Evolutionary conservation across 169 alveolate genomes (phyloP), one percentile per base, ranked within the genome.

Genomic region (Cryptosporidium sp.): DNA sequence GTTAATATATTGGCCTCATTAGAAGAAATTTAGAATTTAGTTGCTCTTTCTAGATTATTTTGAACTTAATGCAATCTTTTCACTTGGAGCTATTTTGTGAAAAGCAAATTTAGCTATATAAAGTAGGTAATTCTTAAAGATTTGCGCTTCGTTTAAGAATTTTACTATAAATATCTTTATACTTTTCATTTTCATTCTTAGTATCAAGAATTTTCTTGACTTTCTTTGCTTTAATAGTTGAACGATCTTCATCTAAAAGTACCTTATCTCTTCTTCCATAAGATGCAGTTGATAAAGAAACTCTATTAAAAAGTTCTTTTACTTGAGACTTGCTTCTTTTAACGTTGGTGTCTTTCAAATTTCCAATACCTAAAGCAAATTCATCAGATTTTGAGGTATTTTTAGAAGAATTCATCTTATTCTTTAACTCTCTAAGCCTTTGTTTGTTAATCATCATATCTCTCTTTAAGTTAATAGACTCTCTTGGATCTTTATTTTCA

Each of bases 281-380:
- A 12, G 89, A 80, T 62, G 89, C 89, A 18, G 89, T 80, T 62
- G 89, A 80, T 43, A 80, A 45, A 26, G 89, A 59, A 65, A 80
- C 89, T 67, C 74, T 80, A 48, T 80, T 31, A 33, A 39, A 80
- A 33, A 80, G 52, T 43, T 65, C 69, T 7, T 31, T 65, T 26
- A 80, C 51, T 31, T 80, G 69, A 2, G 39, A n/a, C 29, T 80
- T 80, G 21, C 29, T 61, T 59, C 89, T 80, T 62, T 59, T 80
- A 26, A 62, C 18, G 41, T 80, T 80, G 2, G 80, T 59, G 18
- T 65, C 89, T 12, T 59, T 29, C 10, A 80, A 39, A 29, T 41
- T 80, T 26, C 73, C 75, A 26, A 80, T 65, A 26, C 89, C 89
- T 41, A 80, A 23, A 10, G 67, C 65, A 61, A 45, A 41, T 3